Percentiles rank a stretch among this genome's conserved stretches.
These are phyloP conservation scores for Galerina sulciceps DNA, from an alignment of 768 basidiomycete genomes.

Conservation along the genomic window DNA sequence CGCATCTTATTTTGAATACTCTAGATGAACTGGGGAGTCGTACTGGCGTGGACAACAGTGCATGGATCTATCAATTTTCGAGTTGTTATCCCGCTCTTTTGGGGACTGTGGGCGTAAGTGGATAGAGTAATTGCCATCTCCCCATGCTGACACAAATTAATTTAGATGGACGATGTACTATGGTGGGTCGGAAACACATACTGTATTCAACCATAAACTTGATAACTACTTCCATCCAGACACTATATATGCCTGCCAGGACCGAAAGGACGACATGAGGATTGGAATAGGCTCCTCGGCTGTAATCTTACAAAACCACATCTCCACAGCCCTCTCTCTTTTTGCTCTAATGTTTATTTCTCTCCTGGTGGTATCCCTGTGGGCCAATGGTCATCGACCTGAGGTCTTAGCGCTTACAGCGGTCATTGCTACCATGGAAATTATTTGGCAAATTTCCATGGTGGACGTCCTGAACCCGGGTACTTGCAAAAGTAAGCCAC, in stretches of 20 bases:
- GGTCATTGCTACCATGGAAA: background rate
- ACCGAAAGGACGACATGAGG: background rate
- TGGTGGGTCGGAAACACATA: too few relatives aligned
- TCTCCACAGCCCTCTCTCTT: background rate
- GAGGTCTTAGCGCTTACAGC: too few relatives aligned
- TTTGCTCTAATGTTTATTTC: background rate
- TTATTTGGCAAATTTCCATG: background rate
- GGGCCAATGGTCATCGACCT: background rate
- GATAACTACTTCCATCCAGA: too few relatives aligned
- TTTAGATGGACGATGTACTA: constrained; percentile 6
- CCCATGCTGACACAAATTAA: background rate
- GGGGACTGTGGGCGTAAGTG: constrained; percentile 2
- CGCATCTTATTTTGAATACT: background rate
- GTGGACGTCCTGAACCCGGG: background rate
- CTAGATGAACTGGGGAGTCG: constrained; percentile 4
- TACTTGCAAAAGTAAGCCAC: background rate
- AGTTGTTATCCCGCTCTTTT: background rate
- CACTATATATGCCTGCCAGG: constrained; percentile 1
- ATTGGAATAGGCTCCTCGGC: constrained; percentile 3
- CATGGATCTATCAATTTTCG: background rate
- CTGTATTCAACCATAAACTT: too few relatives aligned
- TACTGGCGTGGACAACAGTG: background rate
- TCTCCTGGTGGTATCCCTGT: background rate
- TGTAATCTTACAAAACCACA: background rate
- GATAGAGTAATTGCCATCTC: background rate